These are phyloP conservation scores for Zymoseptoria crescenta DNA, from an alignment of 2,329 filamentous ascomycete genomes.

Conservation along the genomic window DNA sequence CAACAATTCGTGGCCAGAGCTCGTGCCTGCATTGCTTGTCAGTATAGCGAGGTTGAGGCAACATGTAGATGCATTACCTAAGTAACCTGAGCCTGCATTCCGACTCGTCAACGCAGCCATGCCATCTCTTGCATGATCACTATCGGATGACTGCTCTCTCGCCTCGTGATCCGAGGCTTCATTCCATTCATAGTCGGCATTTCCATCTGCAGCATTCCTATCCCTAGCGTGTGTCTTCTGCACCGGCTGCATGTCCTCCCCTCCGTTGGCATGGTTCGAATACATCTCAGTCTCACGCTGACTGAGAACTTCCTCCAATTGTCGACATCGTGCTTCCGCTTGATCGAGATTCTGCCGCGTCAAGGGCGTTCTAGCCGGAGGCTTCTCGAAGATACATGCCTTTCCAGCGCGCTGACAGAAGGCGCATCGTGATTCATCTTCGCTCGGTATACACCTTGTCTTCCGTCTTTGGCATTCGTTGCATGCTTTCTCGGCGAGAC, in stretches of 20 bases:
- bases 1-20: slow-evolving; percentile 10
- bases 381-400: slow-evolving; percentile 29
- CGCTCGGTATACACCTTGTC: slow-evolving; percentile 19
- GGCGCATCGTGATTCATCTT: slow-evolving; percentile 29
- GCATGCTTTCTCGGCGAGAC: slow-evolving; percentile 17
- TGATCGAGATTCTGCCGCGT: slow-evolving; percentile 32
- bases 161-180: slow-evolving; percentile 2
- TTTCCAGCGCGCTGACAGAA: slow-evolving; percentile 28
- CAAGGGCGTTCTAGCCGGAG: slow-evolving; percentile 30
- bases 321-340: slow-evolving; percentile 24
- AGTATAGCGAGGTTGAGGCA: not conserved
- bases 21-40: slow-evolving; percentile 5
- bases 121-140: slow-evolving; percentile 7
- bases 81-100: slow-evolving; percentile 8
- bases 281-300: slow-evolving; percentile 3
- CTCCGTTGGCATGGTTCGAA: not conserved
- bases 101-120: slow-evolving; percentile 5
- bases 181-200: slow-evolving; percentile 6
- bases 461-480: slow-evolving; percentile 25
- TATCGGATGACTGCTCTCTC: slow-evolving; percentile 6
- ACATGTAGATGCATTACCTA: slow-evolving; percentile 1
- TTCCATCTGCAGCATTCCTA: not conserved
- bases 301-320: slow-evolving; percentile 23
- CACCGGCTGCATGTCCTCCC: slow-evolving; percentile 9
- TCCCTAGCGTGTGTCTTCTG: slow-evolving; percentile 19